Evolutionary conservation across 1,284 basidiomycete species (phyloP).

Genomic region (Taiwanofungus camphoratus): DNA sequence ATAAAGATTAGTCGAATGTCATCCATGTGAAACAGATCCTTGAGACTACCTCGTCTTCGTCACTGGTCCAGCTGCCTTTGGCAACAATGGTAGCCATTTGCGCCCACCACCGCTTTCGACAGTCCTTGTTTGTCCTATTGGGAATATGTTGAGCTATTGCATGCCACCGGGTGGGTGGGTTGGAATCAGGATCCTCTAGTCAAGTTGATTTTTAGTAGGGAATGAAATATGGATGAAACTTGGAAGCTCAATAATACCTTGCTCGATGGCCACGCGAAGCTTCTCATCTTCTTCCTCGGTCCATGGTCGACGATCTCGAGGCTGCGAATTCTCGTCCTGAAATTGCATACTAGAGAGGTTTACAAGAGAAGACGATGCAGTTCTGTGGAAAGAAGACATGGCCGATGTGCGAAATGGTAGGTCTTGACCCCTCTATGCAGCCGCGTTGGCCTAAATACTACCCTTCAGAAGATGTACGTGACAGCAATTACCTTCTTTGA

Average conservation of each 20-base stretch:
- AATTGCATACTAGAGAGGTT: too few species aligned
- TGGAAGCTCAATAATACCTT: constrained; percentile 29
- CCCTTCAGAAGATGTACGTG: too few species aligned
- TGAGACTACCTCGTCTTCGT: constrained; percentile 36
- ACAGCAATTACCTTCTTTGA: too few species aligned
- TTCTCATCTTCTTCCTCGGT: constrained; percentile 50
- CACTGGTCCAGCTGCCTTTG: constrained; percentile 52
- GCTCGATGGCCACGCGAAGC: constrained; percentile 44
- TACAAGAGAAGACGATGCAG: too few species aligned
- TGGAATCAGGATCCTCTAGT: constrained; percentile 46
- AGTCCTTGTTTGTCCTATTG: constrained; percentile 54
- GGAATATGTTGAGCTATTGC: constrained; percentile 56
- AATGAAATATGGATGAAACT: constrained; percentile 1
- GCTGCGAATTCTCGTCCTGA: constrained; percentile 13
- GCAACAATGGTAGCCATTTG: constrained; percentile 56
- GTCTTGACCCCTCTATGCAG: too few species aligned
- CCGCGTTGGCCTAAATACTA: too few species aligned
- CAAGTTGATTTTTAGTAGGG: constrained; percentile 11
- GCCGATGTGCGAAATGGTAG: too few species aligned
- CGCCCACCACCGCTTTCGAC: constrained; percentile 54
- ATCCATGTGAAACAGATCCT: neutral
- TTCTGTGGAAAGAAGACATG: too few species aligned
- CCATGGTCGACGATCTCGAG: constrained; percentile 49
- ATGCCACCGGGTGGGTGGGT: constrained; percentile 53
- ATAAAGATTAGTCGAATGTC: neutral